Percentiles rank a stretch among this genome's conserved stretches.
Evolutionary conservation across 2,329 filamentous ascomycete species (phyloP).

Genomic region (Pleochaeta shiraiana): DNA sequence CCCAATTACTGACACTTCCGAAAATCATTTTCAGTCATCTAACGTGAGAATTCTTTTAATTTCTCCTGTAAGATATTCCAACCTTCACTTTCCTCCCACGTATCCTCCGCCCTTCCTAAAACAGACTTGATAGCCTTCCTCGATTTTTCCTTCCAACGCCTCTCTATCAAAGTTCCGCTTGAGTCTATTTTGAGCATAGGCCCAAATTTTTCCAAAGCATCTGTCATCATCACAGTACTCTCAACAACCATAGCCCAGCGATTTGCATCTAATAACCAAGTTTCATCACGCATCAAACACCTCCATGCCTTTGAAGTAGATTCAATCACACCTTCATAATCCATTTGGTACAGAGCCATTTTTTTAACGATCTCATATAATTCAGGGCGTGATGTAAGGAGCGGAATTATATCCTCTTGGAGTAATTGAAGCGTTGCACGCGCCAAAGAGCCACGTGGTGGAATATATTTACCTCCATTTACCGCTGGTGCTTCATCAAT

Average conservation of each 20-base stretch:
- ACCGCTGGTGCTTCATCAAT: conserved; percentile 7
- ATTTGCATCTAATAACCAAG: conserved; percentile 23
- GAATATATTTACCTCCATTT: conserved; percentile 19
- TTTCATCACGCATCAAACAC: conserved; percentile 30
- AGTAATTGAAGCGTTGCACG: conserved; percentile 48
- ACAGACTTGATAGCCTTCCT: conserved; percentile 66
- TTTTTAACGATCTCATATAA: conserved; percentile 58
- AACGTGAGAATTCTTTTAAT: conserved; percentile 26
- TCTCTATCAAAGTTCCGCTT: conserved; percentile 32
- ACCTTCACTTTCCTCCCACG: conserved; percentile 56
- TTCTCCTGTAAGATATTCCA: conserved; percentile 39
- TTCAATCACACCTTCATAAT: conserved; percentile 51
- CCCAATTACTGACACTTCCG: too few relatives aligned
- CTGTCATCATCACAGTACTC: conserved; percentile 58
- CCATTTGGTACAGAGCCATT: conserved; percentile 49
- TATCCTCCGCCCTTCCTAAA: conserved; percentile 58
- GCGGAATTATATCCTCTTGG: conserved; percentile 51
- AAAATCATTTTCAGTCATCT: background rate
- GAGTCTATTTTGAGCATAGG: conserved; percentile 33
- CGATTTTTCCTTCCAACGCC: conserved; percentile 75
- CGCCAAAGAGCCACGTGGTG: conserved; percentile 35
- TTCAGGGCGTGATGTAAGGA: conserved; percentile 59
- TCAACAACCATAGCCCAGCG: conserved; percentile 35
- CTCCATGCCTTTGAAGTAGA: conserved; percentile 85
- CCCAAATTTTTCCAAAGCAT: conserved; percentile 64